These are phyloP conservation scores for Tremella yokohamensis DNA, from an alignment of 768 basidiomycete genomes.

Conservation along the genomic window DNA sequence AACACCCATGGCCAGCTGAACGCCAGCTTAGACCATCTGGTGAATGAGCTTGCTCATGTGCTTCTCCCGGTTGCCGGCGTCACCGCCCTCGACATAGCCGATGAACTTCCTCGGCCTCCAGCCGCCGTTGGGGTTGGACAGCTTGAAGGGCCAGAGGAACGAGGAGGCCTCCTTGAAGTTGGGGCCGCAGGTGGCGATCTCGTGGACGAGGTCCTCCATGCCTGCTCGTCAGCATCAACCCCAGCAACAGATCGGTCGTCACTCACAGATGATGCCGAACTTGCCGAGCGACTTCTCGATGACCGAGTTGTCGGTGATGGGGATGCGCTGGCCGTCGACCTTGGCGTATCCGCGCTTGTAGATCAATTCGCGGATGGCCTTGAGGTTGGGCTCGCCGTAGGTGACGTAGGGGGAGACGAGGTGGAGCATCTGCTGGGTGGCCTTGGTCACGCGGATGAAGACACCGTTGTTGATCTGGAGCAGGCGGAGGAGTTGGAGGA, in stretches of 20 bases:
- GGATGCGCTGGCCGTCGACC: constrained; percentile 94
- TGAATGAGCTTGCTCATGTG: constrained; percentile 98
- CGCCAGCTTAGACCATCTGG: constrained; percentile 49
- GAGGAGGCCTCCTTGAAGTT: constrained; percentile 93
- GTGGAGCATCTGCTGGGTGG: constrained; percentile 96
- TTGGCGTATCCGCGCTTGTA: constrained; percentile 99
- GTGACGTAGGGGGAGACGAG: constrained; percentile 96
- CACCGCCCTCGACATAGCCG: constrained; percentile 82
- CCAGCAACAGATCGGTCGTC: not conserved
- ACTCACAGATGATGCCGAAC: constrained; percentile 80
- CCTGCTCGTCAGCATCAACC: constrained; percentile 19
- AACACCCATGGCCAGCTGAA: constrained; percentile 2
- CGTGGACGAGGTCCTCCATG: constrained; percentile 95
- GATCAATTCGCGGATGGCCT: constrained; percentile 91
- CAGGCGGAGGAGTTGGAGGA: constrained; percentile 94
- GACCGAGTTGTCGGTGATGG: constrained; percentile 85
- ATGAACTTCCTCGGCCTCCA: constrained; percentile 97
- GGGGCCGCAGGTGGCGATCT: constrained; percentile 89
- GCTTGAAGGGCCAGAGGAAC: constrained; percentile 99
- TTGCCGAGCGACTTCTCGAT: constrained; percentile 88
- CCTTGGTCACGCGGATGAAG: constrained; percentile 93
- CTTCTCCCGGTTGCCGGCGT: constrained; percentile 92
- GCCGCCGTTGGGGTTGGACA: constrained; percentile 97
- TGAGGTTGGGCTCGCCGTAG: constrained; percentile 90
- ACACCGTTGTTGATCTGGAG: constrained; percentile 99